Conservation (phyloP, 495 filamentous ascomycete genomes). For the Aspergillus heteromorphus region DNA sequence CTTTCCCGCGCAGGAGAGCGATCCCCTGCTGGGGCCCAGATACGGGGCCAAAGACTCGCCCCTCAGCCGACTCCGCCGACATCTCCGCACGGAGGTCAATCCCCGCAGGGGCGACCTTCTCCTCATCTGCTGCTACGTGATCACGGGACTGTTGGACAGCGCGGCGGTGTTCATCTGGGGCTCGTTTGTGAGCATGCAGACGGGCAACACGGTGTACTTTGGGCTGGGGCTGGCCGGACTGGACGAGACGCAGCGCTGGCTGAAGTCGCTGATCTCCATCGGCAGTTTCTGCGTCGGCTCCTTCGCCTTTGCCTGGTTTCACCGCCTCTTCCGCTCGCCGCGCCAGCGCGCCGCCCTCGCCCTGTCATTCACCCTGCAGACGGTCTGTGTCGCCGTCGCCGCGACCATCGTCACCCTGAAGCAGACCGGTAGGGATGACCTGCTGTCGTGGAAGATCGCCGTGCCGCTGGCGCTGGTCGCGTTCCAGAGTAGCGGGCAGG, state of each 20-base stretch:
- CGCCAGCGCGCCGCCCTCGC: conserved; percentile 49
- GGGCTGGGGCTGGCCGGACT: conserved; percentile 61
- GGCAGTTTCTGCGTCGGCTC: conserved; percentile 51
- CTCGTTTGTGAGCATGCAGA: conserved; percentile 75
- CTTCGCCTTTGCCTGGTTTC: conserved; percentile 38
- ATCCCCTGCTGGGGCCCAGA: conserved; percentile 4
- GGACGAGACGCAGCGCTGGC: conserved; percentile 52
- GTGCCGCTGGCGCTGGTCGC: conserved; percentile 60
- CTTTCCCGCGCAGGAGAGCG: conserved; percentile 5
- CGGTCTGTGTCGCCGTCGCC: conserved; percentile 54
- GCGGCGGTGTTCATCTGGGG: conserved; percentile 68
- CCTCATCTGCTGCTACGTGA: conserved; percentile 62
- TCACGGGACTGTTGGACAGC: conserved; percentile 70
- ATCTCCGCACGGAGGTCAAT: conserved; percentile 46
- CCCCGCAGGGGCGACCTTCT: conserved; percentile 55
- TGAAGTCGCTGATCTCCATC: conserved; percentile 60
- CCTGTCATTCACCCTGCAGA: conserved; percentile 54
- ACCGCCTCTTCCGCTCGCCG: conserved; percentile 26
- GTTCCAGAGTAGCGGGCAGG: conserved; percentile 67
- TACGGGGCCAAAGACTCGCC: not conserved
- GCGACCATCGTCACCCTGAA: conserved; percentile 25
- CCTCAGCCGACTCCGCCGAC: not conserved
- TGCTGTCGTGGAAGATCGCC: conserved; percentile 32
- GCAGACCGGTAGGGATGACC: not conserved
- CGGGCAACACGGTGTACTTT: conserved; percentile 73